Percentiles rank a stretch among this genome's conserved stretches.
These are phyloP conservation scores for Apiospora malaysiana DNA, from an alignment of 2,329 filamentous ascomycete genomes.

Conservation along the genomic window DNA sequence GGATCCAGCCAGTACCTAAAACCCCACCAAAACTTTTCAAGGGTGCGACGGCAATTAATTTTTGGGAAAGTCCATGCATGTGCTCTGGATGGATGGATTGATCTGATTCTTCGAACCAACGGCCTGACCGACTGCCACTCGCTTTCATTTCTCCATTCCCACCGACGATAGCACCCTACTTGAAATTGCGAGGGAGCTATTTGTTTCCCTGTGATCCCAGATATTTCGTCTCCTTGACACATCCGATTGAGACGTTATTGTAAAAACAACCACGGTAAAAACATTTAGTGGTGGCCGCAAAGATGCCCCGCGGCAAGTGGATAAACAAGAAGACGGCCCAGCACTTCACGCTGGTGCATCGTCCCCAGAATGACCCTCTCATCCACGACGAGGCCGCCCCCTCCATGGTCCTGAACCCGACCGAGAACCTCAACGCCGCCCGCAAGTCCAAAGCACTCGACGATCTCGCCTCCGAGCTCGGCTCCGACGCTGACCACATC, in stretches of 20 bases:
- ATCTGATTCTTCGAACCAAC: background rate
- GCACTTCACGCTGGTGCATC: conserved; percentile 93
- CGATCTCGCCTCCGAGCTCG: conserved; percentile 80
- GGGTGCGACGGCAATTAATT: conserved; percentile 17
- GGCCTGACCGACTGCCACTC: background rate
- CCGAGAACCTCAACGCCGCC: conserved; percentile 53
- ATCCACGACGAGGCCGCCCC: conserved; percentile 92
- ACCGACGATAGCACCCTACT: background rate
- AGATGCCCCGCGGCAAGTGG: conserved; percentile 21
- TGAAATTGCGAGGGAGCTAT: background rate
- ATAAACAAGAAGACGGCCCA: conserved; percentile 86
- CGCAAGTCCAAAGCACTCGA: conserved; percentile 66
- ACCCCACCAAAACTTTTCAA: conserved; percentile 22
- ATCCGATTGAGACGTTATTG: too few species aligned
- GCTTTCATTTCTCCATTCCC: background rate
- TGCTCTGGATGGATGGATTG: background rate
- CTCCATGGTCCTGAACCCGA: conserved; percentile 86
- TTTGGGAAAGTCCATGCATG: background rate
- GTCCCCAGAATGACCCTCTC: conserved; percentile 94
- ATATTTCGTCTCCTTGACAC: background rate
- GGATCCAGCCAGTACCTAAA: background rate
- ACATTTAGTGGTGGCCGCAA: background rate
- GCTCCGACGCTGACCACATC: conserved; percentile 67
- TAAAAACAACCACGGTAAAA: background rate
- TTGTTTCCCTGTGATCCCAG: background rate